phyloP scores from a whole-genome alignment of 257 asterid species.

The Cinchona pubescens region DNA sequence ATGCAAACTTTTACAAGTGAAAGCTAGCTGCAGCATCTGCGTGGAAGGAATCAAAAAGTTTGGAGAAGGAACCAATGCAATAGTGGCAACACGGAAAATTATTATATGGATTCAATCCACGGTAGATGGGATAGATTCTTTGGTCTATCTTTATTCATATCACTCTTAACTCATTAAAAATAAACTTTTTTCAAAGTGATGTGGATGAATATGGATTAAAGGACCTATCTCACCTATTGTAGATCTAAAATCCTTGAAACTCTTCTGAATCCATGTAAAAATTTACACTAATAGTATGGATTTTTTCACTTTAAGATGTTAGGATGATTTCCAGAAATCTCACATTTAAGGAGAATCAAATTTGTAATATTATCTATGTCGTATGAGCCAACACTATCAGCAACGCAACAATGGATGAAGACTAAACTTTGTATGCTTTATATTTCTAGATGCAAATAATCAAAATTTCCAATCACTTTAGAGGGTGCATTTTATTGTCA shows the following conservation, averaged over 20 bases:
- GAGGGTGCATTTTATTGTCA: background rate
- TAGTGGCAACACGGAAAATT: conserved; percentile 12
- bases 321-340: conserved; percentile 49
- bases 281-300: background rate
- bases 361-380: too few species aligned
- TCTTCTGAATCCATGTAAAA: too few species aligned
- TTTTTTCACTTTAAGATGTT: conserved; percentile 18
- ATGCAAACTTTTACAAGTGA: conserved; percentile 26
- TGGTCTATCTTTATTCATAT: too few species aligned
- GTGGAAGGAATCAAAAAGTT: conserved; percentile 35
- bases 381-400: too few species aligned
- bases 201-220: too few species aligned
- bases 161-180: too few species aligned
- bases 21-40: conserved; percentile 21
- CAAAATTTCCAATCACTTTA: background rate
- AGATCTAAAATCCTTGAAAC: too few species aligned
- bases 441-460: conserved; percentile 9
- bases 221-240: too few species aligned
- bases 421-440: background rate
- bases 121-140: too few species aligned
- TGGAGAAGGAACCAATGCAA: conserved; percentile 16
- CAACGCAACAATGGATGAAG: conserved; percentile 26
- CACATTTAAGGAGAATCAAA: too few species aligned
- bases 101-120: too few species aligned
- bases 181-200: too few species aligned